Base-by-base conservation (phyloP, 2,329 filamentous ascomycete species). In the Ophiostoma ips region DNA sequence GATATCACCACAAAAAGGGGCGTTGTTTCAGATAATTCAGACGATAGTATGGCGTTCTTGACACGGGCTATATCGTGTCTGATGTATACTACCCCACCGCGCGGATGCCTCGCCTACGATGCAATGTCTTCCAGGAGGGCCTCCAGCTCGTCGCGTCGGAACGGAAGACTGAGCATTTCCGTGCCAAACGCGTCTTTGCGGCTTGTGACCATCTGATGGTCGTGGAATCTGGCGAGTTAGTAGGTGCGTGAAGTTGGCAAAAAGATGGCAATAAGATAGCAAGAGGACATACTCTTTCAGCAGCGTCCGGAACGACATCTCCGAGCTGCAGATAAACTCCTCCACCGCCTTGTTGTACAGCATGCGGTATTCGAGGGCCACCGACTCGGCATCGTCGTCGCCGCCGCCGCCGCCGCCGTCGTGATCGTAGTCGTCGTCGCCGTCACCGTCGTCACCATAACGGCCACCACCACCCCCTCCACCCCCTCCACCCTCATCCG, bases 151-250 rank as follows among this genome's bases (percentile, higher is more conserved):
- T 94, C 88, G 57, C 82, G 83, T 40, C 82, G 74, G 61, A 96
- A 87, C 0, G 92, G 92, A 13, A 95, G 78, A 57, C 85, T 84
- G 44, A 98, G 66, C 48, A 92, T 70, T 63, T 96, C 92, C 2
- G 84, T 89, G 3, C 92, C 92, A 51, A 89, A 71, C 0, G 77
- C 76, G 63, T 98, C 90, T 61, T 90, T 90, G 55, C 81, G 79
- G 54, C 85, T 94, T 50, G 87, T 87, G 55, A 98, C 84, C 80
- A 98, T 96, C 61, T 95, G 87, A 69, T 98, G 92, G 60, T 98
- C 92, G 62, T 95, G 87, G 64, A 98, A 92, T 65, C 81, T 84
- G 51, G 49, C 62, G 70, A n/a, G 46, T 30, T 11, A 30, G 38
- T 33, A 37, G 2, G 16, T 41, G n/a, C n/a, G n/a, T 35, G 33